Evolutionary conservation across 2,329 filamentous ascomycete genomes (phyloP).

Genomic region (Chrysoporthe austroafricana): DNA sequence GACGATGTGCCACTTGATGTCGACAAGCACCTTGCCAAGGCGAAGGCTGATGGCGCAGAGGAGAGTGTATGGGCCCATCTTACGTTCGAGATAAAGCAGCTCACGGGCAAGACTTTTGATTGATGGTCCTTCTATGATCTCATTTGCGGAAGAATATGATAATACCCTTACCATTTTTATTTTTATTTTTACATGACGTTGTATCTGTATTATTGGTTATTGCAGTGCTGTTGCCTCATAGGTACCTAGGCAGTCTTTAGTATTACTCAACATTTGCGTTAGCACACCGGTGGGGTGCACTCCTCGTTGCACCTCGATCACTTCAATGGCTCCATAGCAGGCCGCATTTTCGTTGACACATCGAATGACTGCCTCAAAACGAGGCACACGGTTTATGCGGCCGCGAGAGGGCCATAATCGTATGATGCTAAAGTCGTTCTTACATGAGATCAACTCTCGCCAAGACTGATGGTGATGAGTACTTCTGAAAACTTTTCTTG

Average conservation of each 20-base stretch:
- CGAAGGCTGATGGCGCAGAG: slow-evolving; percentile 36
- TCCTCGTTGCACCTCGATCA: background rate
- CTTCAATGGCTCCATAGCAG: background rate
- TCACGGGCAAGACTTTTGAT: slow-evolving; percentile 9
- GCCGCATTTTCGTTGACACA: background rate
- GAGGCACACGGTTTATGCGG: too few relatives aligned
- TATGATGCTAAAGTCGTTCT: too few relatives aligned
- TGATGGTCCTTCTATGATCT: too few relatives aligned
- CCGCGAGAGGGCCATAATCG: too few relatives aligned
- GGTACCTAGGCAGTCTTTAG: too few relatives aligned
- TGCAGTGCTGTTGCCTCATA: too few relatives aligned
- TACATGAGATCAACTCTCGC: too few relatives aligned
- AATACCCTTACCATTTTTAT: background rate
- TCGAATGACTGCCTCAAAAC: background rate
- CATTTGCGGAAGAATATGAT: background rate
- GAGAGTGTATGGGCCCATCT: slow-evolving; percentile 41
- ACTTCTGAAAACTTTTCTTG: too few relatives aligned
- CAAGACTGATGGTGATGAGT: too few relatives aligned
- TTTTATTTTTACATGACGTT: too few relatives aligned
- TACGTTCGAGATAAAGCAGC: background rate
- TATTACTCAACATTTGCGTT: too few relatives aligned
- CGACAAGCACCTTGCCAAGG: slow-evolving; percentile 34
- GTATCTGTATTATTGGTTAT: too few relatives aligned
- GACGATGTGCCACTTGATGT: slow-evolving; percentile 36
- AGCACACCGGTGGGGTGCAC: background rate